Conservation (phyloP, 179 eudicot genomes). For the Nepenthes alata region DNA sequence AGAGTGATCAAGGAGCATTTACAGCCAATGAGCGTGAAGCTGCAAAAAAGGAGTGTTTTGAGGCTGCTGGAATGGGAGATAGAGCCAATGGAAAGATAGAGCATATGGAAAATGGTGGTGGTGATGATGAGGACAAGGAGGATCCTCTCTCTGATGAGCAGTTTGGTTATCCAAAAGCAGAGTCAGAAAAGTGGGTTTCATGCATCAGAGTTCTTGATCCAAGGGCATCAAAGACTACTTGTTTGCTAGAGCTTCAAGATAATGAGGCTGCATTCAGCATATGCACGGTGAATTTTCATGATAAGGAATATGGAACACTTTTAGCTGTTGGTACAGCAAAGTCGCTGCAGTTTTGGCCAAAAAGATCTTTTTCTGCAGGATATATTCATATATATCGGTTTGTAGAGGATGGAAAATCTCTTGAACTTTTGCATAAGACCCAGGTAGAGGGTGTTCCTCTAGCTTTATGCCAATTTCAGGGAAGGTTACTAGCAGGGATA, state of each 20-base stretch:
- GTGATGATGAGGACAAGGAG: slow-evolving; percentile 58
- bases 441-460: slow-evolving; percentile 94
- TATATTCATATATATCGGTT: slow-evolving; percentile 90
- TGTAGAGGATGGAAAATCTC: slow-evolving; percentile 74
- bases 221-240: slow-evolving; percentile 56
- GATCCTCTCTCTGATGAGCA: slow-evolving; percentile 94
- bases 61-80: slow-evolving; percentile 62
- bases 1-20: slow-evolving; percentile 95
- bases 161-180: slow-evolving; percentile 86
- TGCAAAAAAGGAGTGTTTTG: slow-evolving; percentile 74
- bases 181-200: slow-evolving; percentile 87
- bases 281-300: slow-evolving; percentile 91
- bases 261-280: slow-evolving; percentile 93
- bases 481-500: slow-evolving; percentile 84
- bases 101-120: slow-evolving; percentile 69
- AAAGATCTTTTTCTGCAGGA: slow-evolving; percentile 52
- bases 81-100: slow-evolving; percentile 50
- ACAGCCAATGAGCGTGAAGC: slow-evolving; percentile 88
- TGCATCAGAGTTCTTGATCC: slow-evolving; percentile 97
- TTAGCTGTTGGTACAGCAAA: slow-evolving; percentile 96
- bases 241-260: slow-evolving; percentile 95
- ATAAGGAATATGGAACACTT: slow-evolving; percentile 90
- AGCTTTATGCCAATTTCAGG: slow-evolving; percentile 85
- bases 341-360: slow-evolving; percentile 86
- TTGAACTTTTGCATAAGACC: slow-evolving; percentile 95